Evolutionary conservation across 495 filamentous ascomycete species (phyloP).

Genomic region (Tuber brumale): DNA sequence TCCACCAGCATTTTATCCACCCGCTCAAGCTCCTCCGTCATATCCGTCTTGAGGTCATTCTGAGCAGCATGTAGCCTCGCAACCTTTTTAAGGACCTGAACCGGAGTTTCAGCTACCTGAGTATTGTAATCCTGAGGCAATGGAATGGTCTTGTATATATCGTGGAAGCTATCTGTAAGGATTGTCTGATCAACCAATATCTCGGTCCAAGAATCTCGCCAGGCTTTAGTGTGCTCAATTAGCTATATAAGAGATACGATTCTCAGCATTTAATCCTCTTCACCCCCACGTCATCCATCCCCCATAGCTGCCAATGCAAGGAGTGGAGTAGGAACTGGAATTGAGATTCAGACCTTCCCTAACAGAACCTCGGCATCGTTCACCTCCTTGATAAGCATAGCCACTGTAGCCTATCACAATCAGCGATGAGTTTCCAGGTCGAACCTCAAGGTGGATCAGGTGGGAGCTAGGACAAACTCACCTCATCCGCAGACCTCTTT

Average conservation of each 20-base stretch:
- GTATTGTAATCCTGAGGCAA: slow-evolving; percentile 55
- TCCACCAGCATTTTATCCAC: slow-evolving; percentile 68
- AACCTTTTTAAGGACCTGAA: slow-evolving; percentile 58
- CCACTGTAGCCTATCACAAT: slow-evolving; percentile 32
- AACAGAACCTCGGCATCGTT: slow-evolving; percentile 34
- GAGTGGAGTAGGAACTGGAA: slow-evolving; percentile 7
- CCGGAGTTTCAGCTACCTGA: slow-evolving; percentile 57
- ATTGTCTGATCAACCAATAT: slow-evolving; percentile 66
- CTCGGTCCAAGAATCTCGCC: slow-evolving; percentile 78
- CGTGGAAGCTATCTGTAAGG: slow-evolving; percentile 64
- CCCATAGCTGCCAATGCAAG: neutral
- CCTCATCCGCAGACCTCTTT: slow-evolving; percentile 39
- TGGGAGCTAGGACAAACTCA: slow-evolving; percentile 5
- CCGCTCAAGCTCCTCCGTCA: slow-evolving; percentile 63
- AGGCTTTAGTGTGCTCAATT: slow-evolving; percentile 69
- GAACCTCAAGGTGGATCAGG: neutral
- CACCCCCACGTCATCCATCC: neutral
- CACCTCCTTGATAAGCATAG: slow-evolving; percentile 40
- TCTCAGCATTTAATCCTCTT: slow-evolving; percentile 23
- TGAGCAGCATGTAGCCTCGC: slow-evolving; percentile 63
- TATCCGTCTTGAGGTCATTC: slow-evolving; percentile 65
- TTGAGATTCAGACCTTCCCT: slow-evolving; percentile 26
- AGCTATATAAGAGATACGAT: slow-evolving; percentile 51
- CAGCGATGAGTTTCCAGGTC: neutral
- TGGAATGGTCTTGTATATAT: slow-evolving; percentile 74